These are phyloP conservation scores for Zizania latifolia DNA, from an alignment of 176 grass and related monocot species.

Conservation along the genomic window DNA sequence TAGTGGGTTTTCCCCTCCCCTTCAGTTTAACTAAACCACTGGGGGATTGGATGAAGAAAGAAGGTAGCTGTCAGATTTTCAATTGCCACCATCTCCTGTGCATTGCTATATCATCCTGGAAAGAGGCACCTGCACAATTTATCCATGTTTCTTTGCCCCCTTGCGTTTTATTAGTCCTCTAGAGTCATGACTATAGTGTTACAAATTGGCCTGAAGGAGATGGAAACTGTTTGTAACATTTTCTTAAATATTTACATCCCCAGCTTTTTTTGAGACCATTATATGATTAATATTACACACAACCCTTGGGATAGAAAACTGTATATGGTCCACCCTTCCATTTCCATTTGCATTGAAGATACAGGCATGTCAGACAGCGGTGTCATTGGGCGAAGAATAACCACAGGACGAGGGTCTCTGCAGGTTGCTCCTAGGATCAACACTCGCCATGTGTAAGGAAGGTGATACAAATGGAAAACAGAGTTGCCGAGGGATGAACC, in stretches of 20 bases:
- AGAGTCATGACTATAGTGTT: background rate
- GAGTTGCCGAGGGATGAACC: too few species aligned
- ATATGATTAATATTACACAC: background rate
- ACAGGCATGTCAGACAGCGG: too few species aligned
- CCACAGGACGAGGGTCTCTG: too few species aligned
- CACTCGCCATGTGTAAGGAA: too few species aligned
- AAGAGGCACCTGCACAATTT: background rate
- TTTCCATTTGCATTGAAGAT: too few species aligned
- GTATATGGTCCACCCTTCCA: background rate
- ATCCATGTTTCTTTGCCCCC: background rate
- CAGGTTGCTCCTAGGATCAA: too few species aligned
- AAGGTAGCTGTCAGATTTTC: conserved; percentile 1
- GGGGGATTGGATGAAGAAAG: background rate
- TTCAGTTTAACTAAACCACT: background rate
- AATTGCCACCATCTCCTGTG: background rate
- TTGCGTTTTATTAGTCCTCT: background rate
- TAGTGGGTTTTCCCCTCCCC: background rate
- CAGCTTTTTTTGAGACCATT: background rate
- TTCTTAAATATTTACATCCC: background rate
- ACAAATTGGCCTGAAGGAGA: background rate
- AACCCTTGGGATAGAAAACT: background rate
- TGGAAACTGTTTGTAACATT: too few species aligned
- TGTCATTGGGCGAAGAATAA: too few species aligned
- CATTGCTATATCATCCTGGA: background rate
- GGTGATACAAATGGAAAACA: too few species aligned